phyloP scores from a whole-genome alignment of 257 asterid genomes.

The Henckelia pumila region DNA sequence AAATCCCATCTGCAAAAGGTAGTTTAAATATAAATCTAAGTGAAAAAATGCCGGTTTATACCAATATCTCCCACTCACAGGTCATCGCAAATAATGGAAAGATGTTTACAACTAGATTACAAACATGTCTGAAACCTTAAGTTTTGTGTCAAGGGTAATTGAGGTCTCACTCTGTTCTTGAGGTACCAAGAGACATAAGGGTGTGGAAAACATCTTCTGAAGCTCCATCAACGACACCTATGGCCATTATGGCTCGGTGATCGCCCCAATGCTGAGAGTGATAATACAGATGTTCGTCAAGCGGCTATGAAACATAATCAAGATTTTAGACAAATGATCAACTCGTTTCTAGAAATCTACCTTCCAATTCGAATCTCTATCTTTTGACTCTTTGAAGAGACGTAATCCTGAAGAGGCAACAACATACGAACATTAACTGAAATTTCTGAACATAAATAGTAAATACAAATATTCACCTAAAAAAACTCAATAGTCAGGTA shows the following conservation, averaged over 20 bases:
- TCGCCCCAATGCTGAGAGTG: constrained; percentile 51
- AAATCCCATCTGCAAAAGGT: constrained; percentile 84
- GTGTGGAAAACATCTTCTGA: constrained; percentile 80
- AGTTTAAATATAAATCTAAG: constrained; percentile 14
- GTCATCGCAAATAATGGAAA: background rate
- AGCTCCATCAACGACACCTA: constrained; percentile 70
- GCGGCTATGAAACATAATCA: background rate
- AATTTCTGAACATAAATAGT: constrained; percentile 4
- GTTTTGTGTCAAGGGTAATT: background rate
- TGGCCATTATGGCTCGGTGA: constrained; percentile 90
- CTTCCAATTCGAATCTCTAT: constrained; percentile 55
- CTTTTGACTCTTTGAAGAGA: constrained; percentile 85
- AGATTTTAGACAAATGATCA: constrained; percentile 2
- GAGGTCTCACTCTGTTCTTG: constrained; percentile 80
- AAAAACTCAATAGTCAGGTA: background rate
- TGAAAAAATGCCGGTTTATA: background rate
- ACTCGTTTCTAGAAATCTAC: constrained; percentile 31
- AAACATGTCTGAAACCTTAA: background rate
- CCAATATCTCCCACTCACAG: background rate
- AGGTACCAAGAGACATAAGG: constrained; percentile 76
- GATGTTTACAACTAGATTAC: background rate
- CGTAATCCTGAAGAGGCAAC: constrained; percentile 61
- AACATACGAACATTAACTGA: constrained; percentile 1
- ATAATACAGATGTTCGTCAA: constrained; percentile 7
- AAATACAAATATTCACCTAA: constrained; percentile 1